Evolutionary conservation across 257 asterid genomes (phyloP), one percentile per base, ranked within the genome.

Genomic region (Petrea volubilis): DNA sequence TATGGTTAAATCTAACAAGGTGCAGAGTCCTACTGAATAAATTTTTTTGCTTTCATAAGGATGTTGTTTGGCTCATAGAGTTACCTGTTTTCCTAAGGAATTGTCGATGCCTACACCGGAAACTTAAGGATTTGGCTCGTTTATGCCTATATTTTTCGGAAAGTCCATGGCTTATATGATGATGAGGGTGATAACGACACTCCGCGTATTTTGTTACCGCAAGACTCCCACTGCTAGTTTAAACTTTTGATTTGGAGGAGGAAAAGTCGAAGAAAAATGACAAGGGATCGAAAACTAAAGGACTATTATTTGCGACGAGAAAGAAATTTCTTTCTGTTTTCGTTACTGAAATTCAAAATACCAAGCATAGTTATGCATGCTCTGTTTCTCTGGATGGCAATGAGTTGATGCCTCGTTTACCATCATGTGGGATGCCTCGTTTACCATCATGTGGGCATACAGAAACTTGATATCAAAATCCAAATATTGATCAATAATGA

Each of bases 1-100:
- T 67, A 62, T 70, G 28, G 82, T 81, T 71, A 82, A 75, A 76
- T 75, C 83, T 31, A 73, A 83, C 29, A 83, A 79, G 76, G 72
- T 43, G 64, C 82, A 74, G 56, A 75, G 24, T 15, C 82, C 76
- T 1, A 75, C 41, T 40, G 2, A 0, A 23, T 40, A 6, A 6
- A 23, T 34, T 11, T 40, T 14, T 49, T 14, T 67, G 34, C 47
- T 46, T 44, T 14, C 5, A 8, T 15, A 20, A 27, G 20, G 9
- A 7, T 18, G 62, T 49, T 50, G 3, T 11, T 17, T 20, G 51
- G 44, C 65, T 67, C 28, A 38, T 7, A 21, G 53, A 36, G 31
- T 34, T 60, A 17, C 36, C 2, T 59, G 5, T 67, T 69, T 66
- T 72, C 15, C 44, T 78, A 80, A 38, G 88, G 88, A 80, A 27